phyloP scores from a whole-genome alignment of 441 rosid species.

The Rhodomyrtus psidioides region DNA sequence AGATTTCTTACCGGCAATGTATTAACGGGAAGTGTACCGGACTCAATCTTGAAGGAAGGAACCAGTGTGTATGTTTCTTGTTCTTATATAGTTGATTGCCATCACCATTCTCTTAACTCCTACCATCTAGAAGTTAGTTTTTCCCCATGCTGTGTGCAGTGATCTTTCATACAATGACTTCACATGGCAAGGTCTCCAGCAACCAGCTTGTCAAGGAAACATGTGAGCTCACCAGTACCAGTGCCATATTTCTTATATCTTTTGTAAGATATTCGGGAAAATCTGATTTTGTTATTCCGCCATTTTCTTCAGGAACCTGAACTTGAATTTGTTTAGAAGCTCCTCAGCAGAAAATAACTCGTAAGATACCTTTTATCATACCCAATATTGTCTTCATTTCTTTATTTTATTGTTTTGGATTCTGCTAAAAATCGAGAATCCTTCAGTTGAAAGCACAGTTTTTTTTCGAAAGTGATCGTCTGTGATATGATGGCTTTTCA shows the following conservation, averaged over 20 bases:
- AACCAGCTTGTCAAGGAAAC: constrained; percentile 52
- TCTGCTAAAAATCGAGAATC: neutral
- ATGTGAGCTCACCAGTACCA: constrained; percentile 24
- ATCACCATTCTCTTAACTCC: neutral
- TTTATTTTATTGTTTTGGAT: neutral
- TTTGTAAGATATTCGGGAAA: neutral
- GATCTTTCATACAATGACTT: constrained; percentile 91
- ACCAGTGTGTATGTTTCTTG: constrained; percentile 12
- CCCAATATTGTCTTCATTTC: neutral
- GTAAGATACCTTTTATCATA: constrained; percentile 29
- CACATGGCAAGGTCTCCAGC: constrained; percentile 46
- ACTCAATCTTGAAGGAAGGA: constrained; percentile 1
- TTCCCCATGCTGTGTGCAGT: constrained; percentile 25
- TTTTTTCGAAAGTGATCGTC: neutral
- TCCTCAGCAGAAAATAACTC: constrained; percentile 29
- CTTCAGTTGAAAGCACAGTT: neutral
- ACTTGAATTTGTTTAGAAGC: constrained; percentile 66
- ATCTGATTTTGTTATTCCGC: neutral
- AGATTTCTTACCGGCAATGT: constrained; percentile 26
- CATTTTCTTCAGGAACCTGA: constrained; percentile 48
- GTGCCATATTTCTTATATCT: neutral
- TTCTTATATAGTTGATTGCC: neutral
- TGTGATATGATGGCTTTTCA: neutral
- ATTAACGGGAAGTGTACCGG: constrained; percentile 10
- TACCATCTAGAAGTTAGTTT: neutral